Conservation (phyloP, 306 rosid species). For the Delonix regia region DNA sequence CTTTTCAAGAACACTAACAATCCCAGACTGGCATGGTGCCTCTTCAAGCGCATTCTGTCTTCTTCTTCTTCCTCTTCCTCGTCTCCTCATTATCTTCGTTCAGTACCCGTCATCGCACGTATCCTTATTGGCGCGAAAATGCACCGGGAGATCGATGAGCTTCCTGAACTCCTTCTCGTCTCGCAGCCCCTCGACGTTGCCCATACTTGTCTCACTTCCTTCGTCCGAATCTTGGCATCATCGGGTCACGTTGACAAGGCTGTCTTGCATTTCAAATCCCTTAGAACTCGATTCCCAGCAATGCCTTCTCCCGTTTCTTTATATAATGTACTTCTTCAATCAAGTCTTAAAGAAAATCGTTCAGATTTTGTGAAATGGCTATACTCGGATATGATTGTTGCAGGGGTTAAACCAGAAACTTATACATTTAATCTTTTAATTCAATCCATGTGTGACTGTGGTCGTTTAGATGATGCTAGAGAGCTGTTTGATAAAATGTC, state of each 20-base stretch:
- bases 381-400: conserved; percentile 74
- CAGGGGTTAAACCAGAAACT: conserved; percentile 67
- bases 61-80: conserved; percentile 22
- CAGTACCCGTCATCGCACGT: conserved; percentile 55
- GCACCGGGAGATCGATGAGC: conserved; percentile 60
- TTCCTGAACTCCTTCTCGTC: conserved; percentile 50
- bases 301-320: conserved; percentile 50
- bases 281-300: conserved; percentile 61
- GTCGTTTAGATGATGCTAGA: conserved; percentile 59
- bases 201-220: conserved; percentile 50
- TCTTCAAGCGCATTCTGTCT: conserved; percentile 65
- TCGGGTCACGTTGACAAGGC: conserved; percentile 54
- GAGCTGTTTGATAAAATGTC: conserved; percentile 83
- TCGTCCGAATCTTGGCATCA: conserved; percentile 51
- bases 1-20: conserved; percentile 56
- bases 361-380: conserved; percentile 59
- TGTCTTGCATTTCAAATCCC: conserved; percentile 62
- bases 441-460: conserved; percentile 55
- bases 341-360: conserved; percentile 44
- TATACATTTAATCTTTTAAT: conserved; percentile 80
- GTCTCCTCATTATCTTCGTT: conserved; percentile 33
- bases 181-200: conserved; percentile 51
- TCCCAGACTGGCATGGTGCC: conserved; percentile 82
- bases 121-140: conserved; percentile 62
- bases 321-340: conserved; percentile 70